A percentile compares a stretch with the other conserved stretches of the same genome.
phyloP scores from a whole-genome alignment of 352 stramenopile genomes.

The Pythium folliculosum region DNA sequence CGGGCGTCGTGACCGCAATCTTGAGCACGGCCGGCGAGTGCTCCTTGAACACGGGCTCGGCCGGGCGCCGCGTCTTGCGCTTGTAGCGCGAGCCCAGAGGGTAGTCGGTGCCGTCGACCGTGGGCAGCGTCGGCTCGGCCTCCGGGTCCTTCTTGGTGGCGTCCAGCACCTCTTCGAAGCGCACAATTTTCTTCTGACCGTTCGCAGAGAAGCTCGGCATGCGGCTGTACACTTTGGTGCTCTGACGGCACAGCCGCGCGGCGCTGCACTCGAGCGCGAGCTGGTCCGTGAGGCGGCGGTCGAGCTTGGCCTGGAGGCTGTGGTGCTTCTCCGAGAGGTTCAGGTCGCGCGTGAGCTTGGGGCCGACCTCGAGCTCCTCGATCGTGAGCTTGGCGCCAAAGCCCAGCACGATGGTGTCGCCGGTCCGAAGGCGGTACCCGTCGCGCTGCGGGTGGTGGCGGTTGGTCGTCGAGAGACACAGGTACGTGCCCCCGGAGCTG shows the following conservation, averaged over 20 bases:
- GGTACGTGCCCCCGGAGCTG: conserved; percentile 52
- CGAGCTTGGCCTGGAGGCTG: conserved; percentile 20
- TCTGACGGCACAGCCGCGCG: conserved; percentile 9
- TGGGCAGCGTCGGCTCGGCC: conserved; percentile 21
- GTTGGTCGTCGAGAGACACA: conserved; percentile 74
- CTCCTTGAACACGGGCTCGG: conserved; percentile 17
- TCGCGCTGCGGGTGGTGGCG: conserved; percentile 71
- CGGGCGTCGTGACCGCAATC: conserved; percentile 19
- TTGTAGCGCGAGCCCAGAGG: conserved; percentile 52
- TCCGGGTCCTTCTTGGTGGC: conserved; percentile 18
- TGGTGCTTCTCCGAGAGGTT: conserved; percentile 2
- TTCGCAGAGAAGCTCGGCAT: conserved; percentile 19
- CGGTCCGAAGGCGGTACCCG: conserved; percentile 55
- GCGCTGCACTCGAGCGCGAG: conserved; percentile 13
- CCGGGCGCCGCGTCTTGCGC: conserved; percentile 34
- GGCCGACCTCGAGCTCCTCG: conserved; percentile 30
- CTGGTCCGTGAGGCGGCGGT: conserved; percentile 26
- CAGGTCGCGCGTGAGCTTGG: background rate
- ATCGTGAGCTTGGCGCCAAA: conserved; percentile 40
- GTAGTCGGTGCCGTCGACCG: conserved; percentile 34
- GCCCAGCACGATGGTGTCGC: conserved; percentile 55
- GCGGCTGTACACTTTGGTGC: conserved; percentile 12
- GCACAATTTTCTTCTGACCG: conserved; percentile 22
- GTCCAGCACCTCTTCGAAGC: conserved; percentile 26
- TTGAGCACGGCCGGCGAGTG: conserved; percentile 14